Percentiles rank a stretch among this genome's conserved stretches.
Conservation (phyloP, 495 filamentous ascomycete genomes). For the Annulohypoxylon moriforme region DNA sequence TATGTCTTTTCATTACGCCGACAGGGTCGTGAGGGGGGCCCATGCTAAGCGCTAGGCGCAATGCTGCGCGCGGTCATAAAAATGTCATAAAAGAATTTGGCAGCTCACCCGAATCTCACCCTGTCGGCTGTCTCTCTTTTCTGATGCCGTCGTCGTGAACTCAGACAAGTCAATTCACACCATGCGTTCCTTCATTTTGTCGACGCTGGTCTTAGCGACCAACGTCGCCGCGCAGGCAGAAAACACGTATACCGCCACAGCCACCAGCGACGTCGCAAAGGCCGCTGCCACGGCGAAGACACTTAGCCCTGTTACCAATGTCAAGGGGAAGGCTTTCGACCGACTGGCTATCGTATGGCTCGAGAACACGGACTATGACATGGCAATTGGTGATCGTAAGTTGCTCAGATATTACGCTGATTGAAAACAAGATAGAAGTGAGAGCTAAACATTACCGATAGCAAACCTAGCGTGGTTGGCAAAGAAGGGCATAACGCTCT, state of each 20-base stretch:
- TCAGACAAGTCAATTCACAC: not conserved
- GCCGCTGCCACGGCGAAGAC: slow-evolving; percentile 53
- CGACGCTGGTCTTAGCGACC: slow-evolving; percentile 27
- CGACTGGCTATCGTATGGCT: slow-evolving; percentile 76
- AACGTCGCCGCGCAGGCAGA: slow-evolving; percentile 39
- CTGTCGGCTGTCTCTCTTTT: not conserved
- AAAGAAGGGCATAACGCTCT: slow-evolving; percentile 70
- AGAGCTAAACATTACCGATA: slow-evolving; percentile 18
- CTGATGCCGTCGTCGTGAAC: not conserved
- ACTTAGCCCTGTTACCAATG: slow-evolving; percentile 66
- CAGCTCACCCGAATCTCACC: not conserved
- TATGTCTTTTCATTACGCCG: not conserved
- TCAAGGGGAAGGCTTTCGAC: slow-evolving; percentile 73
- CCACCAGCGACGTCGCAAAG: slow-evolving; percentile 44
- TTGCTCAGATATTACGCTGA: not conserved
- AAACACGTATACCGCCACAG: slow-evolving; percentile 48
- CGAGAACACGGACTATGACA: slow-evolving; percentile 73
- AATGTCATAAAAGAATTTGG: slow-evolving; percentile 1
- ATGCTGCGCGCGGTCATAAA: slow-evolving; percentile 1
- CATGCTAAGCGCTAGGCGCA: not conserved
- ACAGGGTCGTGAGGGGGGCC: not conserved
- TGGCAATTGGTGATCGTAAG: slow-evolving; percentile 51
- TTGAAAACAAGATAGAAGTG: not conserved
- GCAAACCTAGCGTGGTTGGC: slow-evolving; percentile 63
- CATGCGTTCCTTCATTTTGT: slow-evolving; percentile 40